Base-by-base conservation (phyloP, 768 basidiomycete species). In the Xerocomellus amylosporus region DNA sequence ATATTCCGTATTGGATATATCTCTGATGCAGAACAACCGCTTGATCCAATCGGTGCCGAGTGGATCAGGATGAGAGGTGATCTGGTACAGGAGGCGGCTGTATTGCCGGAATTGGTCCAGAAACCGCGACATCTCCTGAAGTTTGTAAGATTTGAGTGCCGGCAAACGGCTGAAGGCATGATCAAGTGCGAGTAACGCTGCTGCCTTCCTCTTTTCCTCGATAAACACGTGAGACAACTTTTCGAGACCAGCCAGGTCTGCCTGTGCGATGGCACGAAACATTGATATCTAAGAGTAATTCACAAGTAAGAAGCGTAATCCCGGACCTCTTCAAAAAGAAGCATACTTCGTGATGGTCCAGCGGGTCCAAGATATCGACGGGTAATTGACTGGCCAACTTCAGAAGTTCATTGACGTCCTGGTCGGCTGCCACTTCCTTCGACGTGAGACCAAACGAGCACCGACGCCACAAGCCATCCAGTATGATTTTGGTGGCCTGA, bases 381-480 rank as follows among this genome's bases (percentile, higher is more conserved):
- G 58, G 49, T 24, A 64, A 14, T 8, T 60, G 30, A 15, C 12
- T 43, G 2, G 68, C 63, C 26, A 69, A 61, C 1, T 54, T 60
- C 24, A 75, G 49, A 26, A 77, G 62, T 28, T 53, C 13, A 14
- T n/a, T 10, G 19, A 64, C 34, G 17, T 45, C 10, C 15, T 24
- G 34, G 34, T 55, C 41, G 15, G 31, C 38, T 3, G 31, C 20
- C 26, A 58, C 24, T 20, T 47, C 50, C 14, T 49, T 46, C 5
- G 61, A 51, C 5, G 56, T 40, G 2, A 68, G 56, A 2, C 74
- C 77, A 42, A 82, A 79, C 0, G 80, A 76, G 17, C 77, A 61
- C 12, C 66, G 63, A 8, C 59, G 61, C 83, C 84, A 85, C 15
- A 84, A 63, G 1, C 66, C 73, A 28, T 75, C 72, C 15, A 80